phyloP scores from a whole-genome alignment of 2,329 filamentous ascomycete genomes.

The Nemania sp. region DNA sequence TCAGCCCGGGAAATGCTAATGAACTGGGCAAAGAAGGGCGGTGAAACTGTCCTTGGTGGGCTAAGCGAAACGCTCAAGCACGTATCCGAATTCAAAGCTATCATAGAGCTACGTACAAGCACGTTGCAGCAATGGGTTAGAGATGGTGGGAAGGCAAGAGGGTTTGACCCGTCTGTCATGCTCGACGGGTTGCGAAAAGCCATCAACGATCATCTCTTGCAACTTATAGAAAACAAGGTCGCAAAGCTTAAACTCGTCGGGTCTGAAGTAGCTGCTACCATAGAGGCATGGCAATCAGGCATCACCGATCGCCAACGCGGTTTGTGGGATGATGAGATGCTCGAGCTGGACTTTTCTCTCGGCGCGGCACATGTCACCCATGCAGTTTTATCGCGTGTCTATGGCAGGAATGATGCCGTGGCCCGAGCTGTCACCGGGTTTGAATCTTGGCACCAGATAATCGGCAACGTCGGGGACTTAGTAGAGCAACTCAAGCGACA shows the following conservation, averaged over 20 bases:
- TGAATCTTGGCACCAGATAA: conserved; percentile 71
- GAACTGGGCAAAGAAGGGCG: conserved; percentile 65
- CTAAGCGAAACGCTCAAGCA: conserved; percentile 61
- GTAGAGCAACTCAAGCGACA: conserved; percentile 68
- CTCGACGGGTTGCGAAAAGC: conserved; percentile 68
- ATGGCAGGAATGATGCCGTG: conserved; percentile 72
- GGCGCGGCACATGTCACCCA: conserved; percentile 71
- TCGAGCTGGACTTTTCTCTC: conserved; percentile 66
- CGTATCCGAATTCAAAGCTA: conserved; percentile 67
- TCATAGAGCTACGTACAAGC: conserved; percentile 70
- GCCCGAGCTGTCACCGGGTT: conserved; percentile 66
- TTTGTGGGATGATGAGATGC: conserved; percentile 69
- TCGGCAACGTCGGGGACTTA: conserved; percentile 67
- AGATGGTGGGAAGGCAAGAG: conserved; percentile 64
- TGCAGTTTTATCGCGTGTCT: conserved; percentile 67
- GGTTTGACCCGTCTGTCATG: conserved; percentile 69
- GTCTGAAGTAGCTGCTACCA: conserved; percentile 62
- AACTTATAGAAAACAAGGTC: conserved; percentile 65
- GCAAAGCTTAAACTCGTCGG: conserved; percentile 67
- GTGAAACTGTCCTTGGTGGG: conserved; percentile 62
- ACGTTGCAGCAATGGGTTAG: conserved; percentile 77
- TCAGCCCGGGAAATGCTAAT: conserved; percentile 64
- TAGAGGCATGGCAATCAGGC: conserved; percentile 63
- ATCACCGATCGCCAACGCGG: conserved; percentile 54
- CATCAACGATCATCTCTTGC: conserved; percentile 69